Evolutionary conservation across 495 filamentous ascomycete genomes (phyloP).

Genomic region (Letharia columbiana): DNA sequence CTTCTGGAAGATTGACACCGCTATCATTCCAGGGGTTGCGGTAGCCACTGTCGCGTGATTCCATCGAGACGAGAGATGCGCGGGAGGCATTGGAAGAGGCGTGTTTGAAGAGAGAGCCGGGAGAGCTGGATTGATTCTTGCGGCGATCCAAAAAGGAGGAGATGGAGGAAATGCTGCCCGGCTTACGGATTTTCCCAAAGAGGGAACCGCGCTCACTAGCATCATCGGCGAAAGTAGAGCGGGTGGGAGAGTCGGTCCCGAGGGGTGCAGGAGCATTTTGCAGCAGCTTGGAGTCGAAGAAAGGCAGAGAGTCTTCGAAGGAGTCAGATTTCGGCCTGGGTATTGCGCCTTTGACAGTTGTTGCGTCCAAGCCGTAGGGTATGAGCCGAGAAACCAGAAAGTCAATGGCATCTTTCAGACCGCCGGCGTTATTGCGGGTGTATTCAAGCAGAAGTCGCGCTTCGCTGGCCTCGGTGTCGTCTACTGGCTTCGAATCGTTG

Average conservation of each 20-base stretch:
- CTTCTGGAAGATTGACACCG: constrained; percentile 84
- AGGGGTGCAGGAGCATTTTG: constrained; percentile 78
- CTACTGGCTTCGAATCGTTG: constrained; percentile 43
- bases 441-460: constrained; percentile 61
- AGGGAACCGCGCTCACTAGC: constrained; percentile 71
- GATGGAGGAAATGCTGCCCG: constrained; percentile 85
- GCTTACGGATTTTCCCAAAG: constrained; percentile 83
- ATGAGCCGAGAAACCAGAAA: constrained; percentile 79
- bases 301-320: constrained; percentile 91
- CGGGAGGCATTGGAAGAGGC: constrained; percentile 91
- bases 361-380: constrained; percentile 73
- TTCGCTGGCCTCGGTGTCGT: constrained; percentile 38
- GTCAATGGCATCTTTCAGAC: constrained; percentile 91
- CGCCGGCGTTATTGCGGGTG: constrained; percentile 94
- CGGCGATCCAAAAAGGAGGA: constrained; percentile 83
- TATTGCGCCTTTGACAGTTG: constrained; percentile 82
- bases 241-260: constrained; percentile 76
- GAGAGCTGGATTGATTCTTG: constrained; percentile 83
- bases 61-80: constrained; percentile 86
- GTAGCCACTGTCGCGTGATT: constrained; percentile 84
- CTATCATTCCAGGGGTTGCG: constrained; percentile 97
- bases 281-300: constrained; percentile 91
- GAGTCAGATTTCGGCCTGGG: constrained; percentile 96
- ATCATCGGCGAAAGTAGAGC: constrained; percentile 69
- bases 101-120: constrained; percentile 80